Evolutionary conservation across 257 asterid species (phyloP).

Genomic region (Striga asiatica): DNA sequence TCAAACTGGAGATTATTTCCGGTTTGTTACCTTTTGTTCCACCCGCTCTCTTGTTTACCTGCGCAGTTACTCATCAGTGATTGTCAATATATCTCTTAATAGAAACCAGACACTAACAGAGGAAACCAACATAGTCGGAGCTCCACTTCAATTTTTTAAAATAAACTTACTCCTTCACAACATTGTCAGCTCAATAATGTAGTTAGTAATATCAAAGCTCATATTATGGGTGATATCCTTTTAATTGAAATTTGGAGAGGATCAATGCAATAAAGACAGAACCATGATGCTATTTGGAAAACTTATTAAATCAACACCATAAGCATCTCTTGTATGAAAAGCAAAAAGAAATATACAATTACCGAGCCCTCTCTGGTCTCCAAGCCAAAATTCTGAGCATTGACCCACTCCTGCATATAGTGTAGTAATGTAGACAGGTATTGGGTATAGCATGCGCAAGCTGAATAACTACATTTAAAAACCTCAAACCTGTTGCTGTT

Average conservation of each 20-base stretch:
- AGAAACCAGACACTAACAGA: neutral
- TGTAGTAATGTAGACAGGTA: constrained; percentile 8
- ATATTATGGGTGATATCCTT: neutral
- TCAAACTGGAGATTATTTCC: constrained; percentile 2
- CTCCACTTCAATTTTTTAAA: neutral
- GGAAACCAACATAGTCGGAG: neutral
- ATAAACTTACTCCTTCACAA: neutral
- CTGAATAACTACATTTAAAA: constrained; percentile 14
- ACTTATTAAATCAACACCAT: constrained; percentile 3
- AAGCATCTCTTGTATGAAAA: neutral
- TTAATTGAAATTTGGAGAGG: neutral
- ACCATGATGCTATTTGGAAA: neutral
- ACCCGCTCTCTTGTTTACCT: constrained; percentile 35
- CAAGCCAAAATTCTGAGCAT: constrained; percentile 26
- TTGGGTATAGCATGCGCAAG: constrained; percentile 14
- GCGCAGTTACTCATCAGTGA: constrained; percentile 27
- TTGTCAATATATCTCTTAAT: constrained; percentile 8
- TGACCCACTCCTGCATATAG: constrained; percentile 42
- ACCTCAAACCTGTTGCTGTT: constrained; percentile 57
- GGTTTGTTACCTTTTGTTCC: constrained; percentile 38
- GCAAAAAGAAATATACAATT: constrained; percentile 9
- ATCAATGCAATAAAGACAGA: constrained; percentile 6
- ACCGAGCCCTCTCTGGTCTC: constrained; percentile 32
- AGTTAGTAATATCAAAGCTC: neutral
- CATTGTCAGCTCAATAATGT: neutral